Evolutionary conservation across 2,329 filamentous ascomycete genomes (phyloP).

Genomic region (Paecilomyces sp.): DNA sequence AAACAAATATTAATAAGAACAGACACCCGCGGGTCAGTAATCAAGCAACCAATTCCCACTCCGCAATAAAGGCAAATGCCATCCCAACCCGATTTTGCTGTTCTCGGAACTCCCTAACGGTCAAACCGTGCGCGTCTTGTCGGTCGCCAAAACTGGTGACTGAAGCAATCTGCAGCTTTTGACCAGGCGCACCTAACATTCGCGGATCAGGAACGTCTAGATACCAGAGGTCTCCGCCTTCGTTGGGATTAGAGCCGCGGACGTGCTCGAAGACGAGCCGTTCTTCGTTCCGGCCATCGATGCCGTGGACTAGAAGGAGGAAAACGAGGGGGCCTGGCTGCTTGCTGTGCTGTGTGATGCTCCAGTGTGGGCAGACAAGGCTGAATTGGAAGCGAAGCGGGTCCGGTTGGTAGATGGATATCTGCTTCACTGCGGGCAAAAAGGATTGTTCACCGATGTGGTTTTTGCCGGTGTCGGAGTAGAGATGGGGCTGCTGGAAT

Average conservation of each 20-base stretch:
- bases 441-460: slow-evolving; percentile 53
- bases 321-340: slow-evolving; percentile 61
- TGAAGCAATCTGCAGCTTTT: slow-evolving; percentile 58
- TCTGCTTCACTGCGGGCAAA: slow-evolving; percentile 51
- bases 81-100: slow-evolving; percentile 41
- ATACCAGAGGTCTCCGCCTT: slow-evolving; percentile 78
- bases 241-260: slow-evolving; percentile 34
- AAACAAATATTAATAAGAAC: too few relatives aligned
- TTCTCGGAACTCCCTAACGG: slow-evolving; percentile 39
- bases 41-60: slow-evolving; percentile 45
- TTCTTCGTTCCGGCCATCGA: slow-evolving; percentile 61
- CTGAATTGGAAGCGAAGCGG: slow-evolving; percentile 72
- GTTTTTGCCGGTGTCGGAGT: slow-evolving; percentile 39
- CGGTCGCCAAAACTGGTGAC: slow-evolving; percentile 49
- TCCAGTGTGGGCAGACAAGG: slow-evolving; percentile 77
- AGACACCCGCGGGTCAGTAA: not conserved
- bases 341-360: slow-evolving; percentile 56
- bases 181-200: slow-evolving; percentile 61
- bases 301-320: slow-evolving; percentile 59
- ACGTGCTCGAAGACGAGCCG: slow-evolving; percentile 58
- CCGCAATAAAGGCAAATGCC: slow-evolving; percentile 45
- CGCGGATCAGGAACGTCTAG: slow-evolving; percentile 58
- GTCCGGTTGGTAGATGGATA: slow-evolving; percentile 52
- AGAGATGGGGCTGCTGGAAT: slow-evolving; percentile 35
- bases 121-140: slow-evolving; percentile 47